Base-by-base conservation (phyloP, 495 filamentous ascomycete species). In the Xylaria castorea region DNA sequence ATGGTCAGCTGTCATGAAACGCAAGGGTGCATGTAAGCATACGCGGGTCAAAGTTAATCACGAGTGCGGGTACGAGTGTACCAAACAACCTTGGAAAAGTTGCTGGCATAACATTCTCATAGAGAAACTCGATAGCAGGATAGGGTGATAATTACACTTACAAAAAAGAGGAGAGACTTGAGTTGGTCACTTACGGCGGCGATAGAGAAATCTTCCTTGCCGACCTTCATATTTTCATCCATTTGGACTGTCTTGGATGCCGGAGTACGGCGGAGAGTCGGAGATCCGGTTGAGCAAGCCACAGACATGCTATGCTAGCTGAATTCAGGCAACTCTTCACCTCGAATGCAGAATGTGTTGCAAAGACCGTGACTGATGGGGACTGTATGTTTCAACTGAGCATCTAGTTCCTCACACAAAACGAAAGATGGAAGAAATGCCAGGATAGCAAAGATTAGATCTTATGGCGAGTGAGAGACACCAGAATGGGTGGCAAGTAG, bases 241-340 rank as follows among this genome's bases (percentile, higher is more conserved):
- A 81, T 82, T 18, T 81, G 80, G 66, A 68, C 65, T 64, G 71
- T 82, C 70, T 81, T 80, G 71, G 79, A 73, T 30, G 76, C 71
- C 32, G 75, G 74, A 9, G 78, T 74, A 11, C 84, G 83, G 71
- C 85, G 83, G 66, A 81, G 78, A 63, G 74, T 77, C 36, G 88
- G 86, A 57, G 88, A 89, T 48, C 85, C 87, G 34, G 82, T 84
- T 20, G 85, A 83, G 38, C 79, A 74, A 27, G 80, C 66, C 34
- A 79, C 68, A 73, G 87, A 86, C 88, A 88, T 89, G 62, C 76
- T 76, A 58, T 69, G 34, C 44, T 62, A 53, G 53, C 36, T 68
- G 44, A n/a, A 46, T 75, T 50, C 27, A 34, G 53, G 65, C 73
- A 70, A 72, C 58, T 73, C 50, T 61, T 27, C 60, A 71, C 66